Evolutionary conservation across 2,329 filamentous ascomycete species (phyloP).

Genomic region (Pestalotiopsis sp.): DNA sequence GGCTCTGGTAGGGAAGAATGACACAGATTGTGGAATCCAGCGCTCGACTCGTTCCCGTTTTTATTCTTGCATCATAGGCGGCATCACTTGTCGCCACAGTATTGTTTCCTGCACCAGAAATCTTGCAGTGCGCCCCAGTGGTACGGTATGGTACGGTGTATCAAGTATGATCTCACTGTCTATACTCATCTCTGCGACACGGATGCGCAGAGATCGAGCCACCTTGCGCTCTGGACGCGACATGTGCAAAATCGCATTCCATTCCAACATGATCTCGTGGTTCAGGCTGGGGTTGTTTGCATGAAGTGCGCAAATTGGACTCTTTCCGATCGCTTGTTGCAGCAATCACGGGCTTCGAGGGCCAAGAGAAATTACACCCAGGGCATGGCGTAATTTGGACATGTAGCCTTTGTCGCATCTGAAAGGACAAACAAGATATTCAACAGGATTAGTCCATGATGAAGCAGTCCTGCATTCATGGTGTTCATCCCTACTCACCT

Average conservation of each 20-base stretch:
- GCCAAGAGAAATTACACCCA: not conserved
- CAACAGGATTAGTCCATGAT: not conserved
- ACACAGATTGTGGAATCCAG: not conserved
- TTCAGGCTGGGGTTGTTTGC: not conserved
- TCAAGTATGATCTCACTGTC: not conserved
- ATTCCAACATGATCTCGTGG: not conserved
- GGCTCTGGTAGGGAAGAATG: not conserved
- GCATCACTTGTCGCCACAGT: not conserved
- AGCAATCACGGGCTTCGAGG: no score
- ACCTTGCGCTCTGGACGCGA: not conserved
- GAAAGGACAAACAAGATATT: not conserved
- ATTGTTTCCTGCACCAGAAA: not conserved
- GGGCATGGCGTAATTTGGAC: not conserved
- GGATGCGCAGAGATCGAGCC: no score
- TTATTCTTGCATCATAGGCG: not conserved
- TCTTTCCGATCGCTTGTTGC: not conserved
- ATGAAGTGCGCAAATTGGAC: conserved; percentile 10
- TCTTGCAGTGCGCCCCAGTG: not conserved
- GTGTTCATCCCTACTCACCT: not conserved
- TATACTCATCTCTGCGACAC: not conserved
- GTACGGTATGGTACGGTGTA: not conserved
- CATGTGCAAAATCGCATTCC: not conserved
- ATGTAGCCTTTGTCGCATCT: not conserved
- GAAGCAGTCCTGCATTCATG: not conserved
- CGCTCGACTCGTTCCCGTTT: not conserved